Base-by-base conservation (phyloP, 176 grass and related monocot species). In the Zea luxurians region DNA sequence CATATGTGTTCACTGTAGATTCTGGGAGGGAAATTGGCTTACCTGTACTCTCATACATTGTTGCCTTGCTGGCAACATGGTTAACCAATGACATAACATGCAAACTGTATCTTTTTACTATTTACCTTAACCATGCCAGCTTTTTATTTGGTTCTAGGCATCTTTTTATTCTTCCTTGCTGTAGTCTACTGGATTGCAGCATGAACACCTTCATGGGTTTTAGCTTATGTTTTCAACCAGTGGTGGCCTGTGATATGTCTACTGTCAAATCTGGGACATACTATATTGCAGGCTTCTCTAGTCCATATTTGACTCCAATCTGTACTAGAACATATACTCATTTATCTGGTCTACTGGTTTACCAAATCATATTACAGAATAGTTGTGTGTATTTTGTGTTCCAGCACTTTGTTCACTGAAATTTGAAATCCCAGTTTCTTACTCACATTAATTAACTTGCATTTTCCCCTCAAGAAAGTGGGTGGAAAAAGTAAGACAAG, bases 401-500 rank as follows among this genome's bases (percentile, higher is more conserved):
- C 34, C 53, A 71, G n/a, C 40, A 58, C 47, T 83, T 61, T 69
- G 42, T 82, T 73, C 45, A 27, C 40, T 21, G 45, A 74, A 71
- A 73, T 20, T 66, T n/a, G 8, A 17, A 66, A 9, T 54, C 13
- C 17, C 60, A 17, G 7, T 57, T 17, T 44, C 36, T 65, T 82
- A 62, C 47, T 37, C 37, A 82, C 37, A 55, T 50, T 46, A 66
- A 40, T 11, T 20, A 20, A 21, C 45, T 73, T 82, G 49, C 59
- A 2, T 37, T 36, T 37, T 55, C 46, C 13, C 27, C 27, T 50
- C 47, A 71, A 17, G 47, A 48, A 35, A 6, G 17, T 40, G 38
- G 4, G 38, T 2, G 38, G 5, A 48, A 65, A 64, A 46, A 10
- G 17, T 57, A 68, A 69, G 66, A 47, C 17, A 50, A 73, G 2